Percentiles rank a stretch among this genome's conserved stretches.
Conservation (phyloP, 1,284 basidiomycete genomes). For the Psilocybe mexicana region DNA sequence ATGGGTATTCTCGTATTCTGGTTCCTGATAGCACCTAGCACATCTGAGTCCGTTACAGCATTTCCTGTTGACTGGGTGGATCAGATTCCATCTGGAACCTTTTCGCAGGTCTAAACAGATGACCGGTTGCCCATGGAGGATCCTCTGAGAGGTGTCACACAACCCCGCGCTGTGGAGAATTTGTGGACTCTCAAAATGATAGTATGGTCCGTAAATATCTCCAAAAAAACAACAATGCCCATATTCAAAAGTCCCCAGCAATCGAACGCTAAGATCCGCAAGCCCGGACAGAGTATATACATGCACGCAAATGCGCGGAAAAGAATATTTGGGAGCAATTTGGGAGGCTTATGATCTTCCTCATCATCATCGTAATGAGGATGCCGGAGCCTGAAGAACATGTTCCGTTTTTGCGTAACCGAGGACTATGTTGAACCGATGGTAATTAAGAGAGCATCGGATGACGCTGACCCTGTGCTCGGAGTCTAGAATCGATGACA, state of each 20-base stretch:
- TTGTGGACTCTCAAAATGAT: constrained; percentile 2
- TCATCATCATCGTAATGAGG: neutral
- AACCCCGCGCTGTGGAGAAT: constrained; percentile 9
- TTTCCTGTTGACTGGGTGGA: constrained; percentile 4
- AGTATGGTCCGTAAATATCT: constrained; percentile 20
- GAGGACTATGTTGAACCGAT: neutral
- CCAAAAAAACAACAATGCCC: constrained; percentile 20
- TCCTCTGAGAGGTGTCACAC: constrained; percentile 4
- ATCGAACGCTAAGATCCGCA: neutral
- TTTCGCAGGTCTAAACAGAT: constrained; percentile 5
- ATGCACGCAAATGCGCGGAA: neutral
- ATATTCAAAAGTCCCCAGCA: constrained; percentile 8
- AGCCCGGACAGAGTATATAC: neutral
- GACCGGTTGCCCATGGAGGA: constrained; percentile 7
- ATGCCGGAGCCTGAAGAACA: constrained; percentile 10
- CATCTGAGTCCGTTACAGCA: neutral
- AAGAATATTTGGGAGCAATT: neutral
- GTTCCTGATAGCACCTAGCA: neutral
- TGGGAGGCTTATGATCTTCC: neutral
- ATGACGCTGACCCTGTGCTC: constrained; percentile 13
- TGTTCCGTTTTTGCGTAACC: constrained; percentile 17
- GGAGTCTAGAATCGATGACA: neutral
- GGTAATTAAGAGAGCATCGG: neutral
- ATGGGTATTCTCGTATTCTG: constrained; percentile 4
- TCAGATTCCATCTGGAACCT: constrained; percentile 2